Conservation (phyloP, 2,329 filamentous ascomycete species). For the Colletotrichum navitas region DNA sequence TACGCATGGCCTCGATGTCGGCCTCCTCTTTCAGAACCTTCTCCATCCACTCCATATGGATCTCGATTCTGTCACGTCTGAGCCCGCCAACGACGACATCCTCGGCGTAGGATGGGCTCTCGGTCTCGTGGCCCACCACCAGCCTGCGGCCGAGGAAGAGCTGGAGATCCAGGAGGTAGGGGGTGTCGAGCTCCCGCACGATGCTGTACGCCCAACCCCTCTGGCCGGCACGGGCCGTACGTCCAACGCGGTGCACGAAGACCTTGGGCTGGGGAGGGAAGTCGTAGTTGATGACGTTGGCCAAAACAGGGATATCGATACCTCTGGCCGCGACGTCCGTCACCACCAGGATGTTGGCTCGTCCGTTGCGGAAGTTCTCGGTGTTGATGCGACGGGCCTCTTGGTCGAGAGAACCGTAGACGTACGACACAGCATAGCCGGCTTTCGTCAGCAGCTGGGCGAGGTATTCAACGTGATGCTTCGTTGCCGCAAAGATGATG, state of each 20-base stretch:
- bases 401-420: slow-evolving; percentile 95
- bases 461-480: slow-evolving; percentile 97
- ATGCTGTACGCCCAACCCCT: slow-evolving; percentile 96
- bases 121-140: slow-evolving; percentile 76
- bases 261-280: slow-evolving; percentile 97
- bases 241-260: slow-evolving; percentile 94
- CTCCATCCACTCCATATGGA: slow-evolving; percentile 84
- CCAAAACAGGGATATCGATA: slow-evolving; percentile 96
- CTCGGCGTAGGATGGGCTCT: slow-evolving; percentile 77
- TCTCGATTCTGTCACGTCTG: slow-evolving; percentile 78
- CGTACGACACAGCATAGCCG: slow-evolving; percentile 92
- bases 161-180: slow-evolving; percentile 93
- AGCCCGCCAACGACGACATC: slow-evolving; percentile 87
- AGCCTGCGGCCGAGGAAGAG: slow-evolving; percentile 91
- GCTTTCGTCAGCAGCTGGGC: slow-evolving; percentile 81
- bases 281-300: slow-evolving; percentile 99
- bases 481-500: slow-evolving; percentile 93
- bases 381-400: slow-evolving; percentile 93
- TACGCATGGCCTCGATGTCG: slow-evolving; percentile 78
- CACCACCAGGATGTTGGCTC: slow-evolving; percentile 91
- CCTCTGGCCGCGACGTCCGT: slow-evolving; percentile 97
- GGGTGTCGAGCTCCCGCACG: slow-evolving; percentile 86
- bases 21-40: slow-evolving; percentile 81
- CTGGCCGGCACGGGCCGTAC: slow-evolving; percentile 93
- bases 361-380: slow-evolving; percentile 86